These are phyloP conservation scores for Starmerella stellata DNA, from an alignment of 805 yeast species.

Conservation along the genomic window DNA sequence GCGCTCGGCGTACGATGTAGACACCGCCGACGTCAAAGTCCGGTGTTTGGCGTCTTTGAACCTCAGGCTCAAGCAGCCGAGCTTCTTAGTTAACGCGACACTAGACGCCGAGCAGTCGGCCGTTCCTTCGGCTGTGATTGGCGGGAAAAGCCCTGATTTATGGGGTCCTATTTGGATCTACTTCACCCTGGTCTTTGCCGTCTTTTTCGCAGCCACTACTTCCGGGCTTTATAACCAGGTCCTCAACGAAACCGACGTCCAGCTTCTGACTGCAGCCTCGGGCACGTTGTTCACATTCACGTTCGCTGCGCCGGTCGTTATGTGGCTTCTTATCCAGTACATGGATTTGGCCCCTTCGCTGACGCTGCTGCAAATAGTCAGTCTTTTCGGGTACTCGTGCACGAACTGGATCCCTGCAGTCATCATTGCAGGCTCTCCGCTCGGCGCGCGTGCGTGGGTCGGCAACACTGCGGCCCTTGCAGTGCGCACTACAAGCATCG, in stretches of 20 bases:
- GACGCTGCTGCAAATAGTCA: slow-evolving; percentile 38
- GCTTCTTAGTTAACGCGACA: slow-evolving; percentile 15
- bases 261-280: slow-evolving; percentile 47
- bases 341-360: slow-evolving; percentile 33
- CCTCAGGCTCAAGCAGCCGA: slow-evolving; percentile 25
- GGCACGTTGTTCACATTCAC: slow-evolving; percentile 62
- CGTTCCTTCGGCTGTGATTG: slow-evolving; percentile 19
- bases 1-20: slow-evolving; percentile 36
- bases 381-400: slow-evolving; percentile 73
- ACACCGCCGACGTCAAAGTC: slow-evolving; percentile 39
- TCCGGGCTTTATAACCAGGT: slow-evolving; percentile 42
- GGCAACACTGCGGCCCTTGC: slow-evolving; percentile 27
- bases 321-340: slow-evolving; percentile 37
- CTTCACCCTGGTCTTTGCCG: slow-evolving; percentile 53
- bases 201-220: slow-evolving; percentile 60
- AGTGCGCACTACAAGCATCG: slow-evolving; percentile 47
- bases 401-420: slow-evolving; percentile 76
- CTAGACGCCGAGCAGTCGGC: slow-evolving; percentile 12
- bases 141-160: slow-evolving; percentile 40
- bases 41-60: slow-evolving; percentile 41
- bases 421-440: slow-evolving; percentile 38
- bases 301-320: slow-evolving; percentile 38
- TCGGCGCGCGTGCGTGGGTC: slow-evolving; percentile 31
- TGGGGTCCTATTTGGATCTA: slow-evolving; percentile 89
- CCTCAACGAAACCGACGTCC: slow-evolving; percentile 42